Base-by-base conservation (phyloP, 352 stramenopile genomes). In the Phytophthora brassicae region DNA sequence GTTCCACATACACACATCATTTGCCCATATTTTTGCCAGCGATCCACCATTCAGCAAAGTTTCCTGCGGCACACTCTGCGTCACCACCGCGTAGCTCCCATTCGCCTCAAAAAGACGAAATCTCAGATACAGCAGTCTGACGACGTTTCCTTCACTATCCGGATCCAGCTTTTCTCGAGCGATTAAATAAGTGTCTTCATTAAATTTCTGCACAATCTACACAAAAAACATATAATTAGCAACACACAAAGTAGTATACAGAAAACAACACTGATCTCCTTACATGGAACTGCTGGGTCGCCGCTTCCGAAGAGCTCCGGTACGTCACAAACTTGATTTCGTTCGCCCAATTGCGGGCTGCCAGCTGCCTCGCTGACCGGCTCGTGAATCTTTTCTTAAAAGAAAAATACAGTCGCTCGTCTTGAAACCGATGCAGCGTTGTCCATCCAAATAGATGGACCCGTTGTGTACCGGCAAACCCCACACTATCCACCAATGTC, bases 111-210 rank as follows among this genome's bases (percentile, higher is more conserved):
- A 55, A 11, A 84, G 38, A 0, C 78, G 73, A 39, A 86, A 88
- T 23, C 78, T 71, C 17, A 86, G 63, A 53, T 66, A 77, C 52
- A 74, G 52, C 14, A 76, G 50, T 14, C 66, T 66, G 26, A 80
- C 58, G 14, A 72, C 43, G 48, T 64, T 69, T 31, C 57, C 64
- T 24, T 58, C 49, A 38, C 60, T 63, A 9, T 74, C 60, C 1
- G 70, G 75, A 54, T 79, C 70, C 20, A 54, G 26, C 50, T 75
- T 70, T 41, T 77, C 66, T 0, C 73, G 59, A 5, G 66, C 64
- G 20, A 75, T 68, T 26, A 88, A 66, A 70, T 80, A 88, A 19
- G 74, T 86, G 53, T 86, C 72, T 17, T 86, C 70, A 50, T 86
- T 88, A 20, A 86, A 36, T 41, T 79, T 70, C 49, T 82, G 71